A percentile compares a stretch with the other conserved stretches of the same genome.
Evolutionary conservation across 2,329 filamentous ascomycete genomes (phyloP).

Genomic region (Pestalotiopsis sp.): DNA sequence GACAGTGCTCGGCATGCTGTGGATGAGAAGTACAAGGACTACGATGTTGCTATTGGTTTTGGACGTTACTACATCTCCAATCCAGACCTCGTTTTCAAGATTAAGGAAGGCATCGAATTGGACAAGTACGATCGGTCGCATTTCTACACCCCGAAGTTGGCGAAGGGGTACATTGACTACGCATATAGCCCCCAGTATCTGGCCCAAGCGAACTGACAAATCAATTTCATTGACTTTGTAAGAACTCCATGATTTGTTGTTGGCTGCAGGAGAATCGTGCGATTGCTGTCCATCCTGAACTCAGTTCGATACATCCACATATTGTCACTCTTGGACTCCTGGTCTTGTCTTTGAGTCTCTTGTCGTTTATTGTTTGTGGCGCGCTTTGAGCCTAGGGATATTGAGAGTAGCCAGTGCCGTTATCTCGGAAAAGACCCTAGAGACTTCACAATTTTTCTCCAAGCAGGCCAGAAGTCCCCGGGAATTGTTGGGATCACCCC

Average conservation of each 20-base stretch:
- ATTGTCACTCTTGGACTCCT: too few species aligned
- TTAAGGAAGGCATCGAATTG: conserved; percentile 45
- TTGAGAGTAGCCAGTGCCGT: background rate
- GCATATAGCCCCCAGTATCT: conserved; percentile 14
- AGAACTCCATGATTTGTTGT: background rate
- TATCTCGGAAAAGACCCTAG: background rate
- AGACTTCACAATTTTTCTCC: background rate
- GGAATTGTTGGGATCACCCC: background rate
- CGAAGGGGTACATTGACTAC: conserved; percentile 25
- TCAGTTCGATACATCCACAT: too few species aligned
- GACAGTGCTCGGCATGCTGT: conserved; percentile 29
- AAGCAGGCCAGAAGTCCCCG: background rate
- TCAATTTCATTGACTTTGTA: background rate
- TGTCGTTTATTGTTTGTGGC: background rate
- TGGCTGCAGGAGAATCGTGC: background rate
- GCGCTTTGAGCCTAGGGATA: background rate
- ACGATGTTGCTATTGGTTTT: conserved; percentile 49
- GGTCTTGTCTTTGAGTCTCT: too few species aligned
- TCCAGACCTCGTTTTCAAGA: conserved; percentile 49
- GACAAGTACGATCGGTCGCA: conserved; percentile 46
- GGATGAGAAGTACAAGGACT: conserved; percentile 38
- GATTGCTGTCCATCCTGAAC: too few species aligned
- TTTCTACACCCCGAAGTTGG: conserved; percentile 39
- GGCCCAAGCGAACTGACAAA: background rate
- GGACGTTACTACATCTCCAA: conserved; percentile 52